Evolutionary conservation across 2,329 filamentous ascomycete species (phyloP).

Genomic region (Magnaporthiopsis poae): DNA sequence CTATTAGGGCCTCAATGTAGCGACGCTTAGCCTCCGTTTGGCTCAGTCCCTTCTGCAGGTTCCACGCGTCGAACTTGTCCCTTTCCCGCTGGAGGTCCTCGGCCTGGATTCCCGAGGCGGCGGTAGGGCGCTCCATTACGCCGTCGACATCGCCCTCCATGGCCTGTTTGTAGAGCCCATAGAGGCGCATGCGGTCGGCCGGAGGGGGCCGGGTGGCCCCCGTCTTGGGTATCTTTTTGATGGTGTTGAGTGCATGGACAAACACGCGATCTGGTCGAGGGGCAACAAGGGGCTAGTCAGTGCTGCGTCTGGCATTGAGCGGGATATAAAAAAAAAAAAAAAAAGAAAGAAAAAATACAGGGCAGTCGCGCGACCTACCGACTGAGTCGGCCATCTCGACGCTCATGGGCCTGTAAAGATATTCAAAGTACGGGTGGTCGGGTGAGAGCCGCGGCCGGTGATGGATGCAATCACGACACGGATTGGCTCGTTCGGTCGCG

Average conservation of each 20-base stretch:
- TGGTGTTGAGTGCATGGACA: constrained; percentile 95
- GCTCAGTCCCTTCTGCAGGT: constrained; percentile 69
- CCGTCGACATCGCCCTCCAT: constrained; percentile 97
- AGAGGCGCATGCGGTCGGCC: constrained; percentile 75
- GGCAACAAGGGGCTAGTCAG: background rate
- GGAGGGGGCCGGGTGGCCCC: constrained; percentile 82
- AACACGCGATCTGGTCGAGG: constrained; percentile 75
- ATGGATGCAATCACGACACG: background rate
- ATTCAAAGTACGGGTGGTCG: background rate
- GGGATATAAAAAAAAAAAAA: too few species aligned
- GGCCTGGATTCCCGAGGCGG: constrained; percentile 33
- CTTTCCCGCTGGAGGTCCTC: constrained; percentile 50
- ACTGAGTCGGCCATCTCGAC: constrained; percentile 41
- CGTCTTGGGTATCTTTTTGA: constrained; percentile 93
- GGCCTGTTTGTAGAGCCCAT: constrained; percentile 96
- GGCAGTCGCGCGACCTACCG: constrained; percentile 26
- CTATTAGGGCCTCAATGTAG: constrained; percentile 88
- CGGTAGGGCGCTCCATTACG: constrained; percentile 73
- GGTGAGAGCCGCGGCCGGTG: too few species aligned
- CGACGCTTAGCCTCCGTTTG: constrained; percentile 87
- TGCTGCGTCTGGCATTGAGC: background rate
- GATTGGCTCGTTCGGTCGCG: background rate
- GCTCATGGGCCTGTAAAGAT: background rate
- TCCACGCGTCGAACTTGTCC: constrained; percentile 90
- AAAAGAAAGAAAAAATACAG: background rate